Percentiles rank a stretch among this genome's conserved stretches.
Evolutionary conservation across 148 eudicot species (phyloP).

Genomic region (Camellia lanceoleosa): DNA sequence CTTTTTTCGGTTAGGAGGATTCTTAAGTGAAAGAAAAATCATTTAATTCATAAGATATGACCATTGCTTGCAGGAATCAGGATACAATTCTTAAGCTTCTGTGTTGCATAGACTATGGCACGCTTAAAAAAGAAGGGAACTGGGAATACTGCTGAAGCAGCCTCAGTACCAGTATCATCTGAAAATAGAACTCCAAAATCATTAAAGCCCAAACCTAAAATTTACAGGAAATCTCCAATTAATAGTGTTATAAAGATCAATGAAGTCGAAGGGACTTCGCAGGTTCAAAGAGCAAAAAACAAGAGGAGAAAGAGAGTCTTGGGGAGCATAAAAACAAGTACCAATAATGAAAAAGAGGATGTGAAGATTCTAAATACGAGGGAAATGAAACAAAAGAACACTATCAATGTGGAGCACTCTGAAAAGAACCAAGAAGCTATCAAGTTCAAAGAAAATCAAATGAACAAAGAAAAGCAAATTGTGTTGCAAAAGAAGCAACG

Average conservation of each 20-base stretch:
- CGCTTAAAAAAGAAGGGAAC: neutral
- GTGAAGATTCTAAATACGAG: neutral
- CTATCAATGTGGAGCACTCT: neutral
- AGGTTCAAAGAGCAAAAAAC: conserved; percentile 16
- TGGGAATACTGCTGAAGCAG: conserved; percentile 9
- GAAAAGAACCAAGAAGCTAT: neutral
- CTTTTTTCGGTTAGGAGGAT: neutral
- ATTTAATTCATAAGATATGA: neutral
- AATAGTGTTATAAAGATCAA: neutral
- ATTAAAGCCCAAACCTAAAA: conserved; percentile 34
- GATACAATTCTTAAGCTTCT: neutral
- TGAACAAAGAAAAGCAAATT: too few species aligned
- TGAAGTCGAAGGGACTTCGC: conserved; percentile 9
- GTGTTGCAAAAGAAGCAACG: neutral
- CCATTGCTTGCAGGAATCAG: neutral
- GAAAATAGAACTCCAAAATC: conserved; percentile 26
- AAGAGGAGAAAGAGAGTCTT: conserved; percentile 18
- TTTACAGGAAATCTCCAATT: conserved; percentile 22
- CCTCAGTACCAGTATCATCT: too few species aligned
- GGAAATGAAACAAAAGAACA: neutral
- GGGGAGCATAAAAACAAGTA: neutral
- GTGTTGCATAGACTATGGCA: neutral
- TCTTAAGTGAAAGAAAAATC: neutral
- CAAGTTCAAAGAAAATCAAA: neutral
- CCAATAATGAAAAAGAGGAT: conserved; percentile 8